A percentile compares a stretch with the other conserved stretches of the same genome.
phyloP scores from a whole-genome alignment of 2,329 filamentous ascomycete species.

The Teratosphaeria gauchensis region DNA sequence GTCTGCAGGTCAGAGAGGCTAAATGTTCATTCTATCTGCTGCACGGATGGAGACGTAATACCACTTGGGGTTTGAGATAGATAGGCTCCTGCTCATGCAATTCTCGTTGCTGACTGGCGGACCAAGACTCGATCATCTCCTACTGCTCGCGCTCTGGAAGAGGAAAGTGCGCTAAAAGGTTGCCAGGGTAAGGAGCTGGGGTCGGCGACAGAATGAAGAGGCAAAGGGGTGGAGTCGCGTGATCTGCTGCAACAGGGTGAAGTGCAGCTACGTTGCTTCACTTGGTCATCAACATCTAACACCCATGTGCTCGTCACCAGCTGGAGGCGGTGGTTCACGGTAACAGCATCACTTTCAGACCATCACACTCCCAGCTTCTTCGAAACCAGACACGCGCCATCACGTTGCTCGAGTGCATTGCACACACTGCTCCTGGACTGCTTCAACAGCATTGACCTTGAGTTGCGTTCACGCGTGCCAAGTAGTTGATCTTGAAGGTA shows the following conservation, averaged over 20 bases:
- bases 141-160: not conserved
- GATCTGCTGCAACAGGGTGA: not conserved
- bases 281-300: not conserved
- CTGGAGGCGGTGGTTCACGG: not conserved
- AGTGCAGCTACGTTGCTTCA: not conserved
- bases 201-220: not conserved
- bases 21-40: not conserved
- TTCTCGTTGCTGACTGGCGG: not conserved
- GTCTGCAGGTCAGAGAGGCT: not conserved
- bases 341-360: not conserved
- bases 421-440: no score
- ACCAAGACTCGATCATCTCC: not conserved
- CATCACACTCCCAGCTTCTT: not conserved
- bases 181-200: not conserved
- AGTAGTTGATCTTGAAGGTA: not conserved
- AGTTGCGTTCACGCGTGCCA: no score
- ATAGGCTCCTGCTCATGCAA: not conserved
- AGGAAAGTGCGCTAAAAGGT: not conserved
- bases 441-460: no score
- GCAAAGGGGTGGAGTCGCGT: not conserved
- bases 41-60: not conserved
- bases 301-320: not conserved
- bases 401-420: no score
- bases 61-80: not conserved
- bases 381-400: no score